Evolutionary conservation across 2,329 filamentous ascomycete species (phyloP).

Genomic region (Exophiala spinifera): DNA sequence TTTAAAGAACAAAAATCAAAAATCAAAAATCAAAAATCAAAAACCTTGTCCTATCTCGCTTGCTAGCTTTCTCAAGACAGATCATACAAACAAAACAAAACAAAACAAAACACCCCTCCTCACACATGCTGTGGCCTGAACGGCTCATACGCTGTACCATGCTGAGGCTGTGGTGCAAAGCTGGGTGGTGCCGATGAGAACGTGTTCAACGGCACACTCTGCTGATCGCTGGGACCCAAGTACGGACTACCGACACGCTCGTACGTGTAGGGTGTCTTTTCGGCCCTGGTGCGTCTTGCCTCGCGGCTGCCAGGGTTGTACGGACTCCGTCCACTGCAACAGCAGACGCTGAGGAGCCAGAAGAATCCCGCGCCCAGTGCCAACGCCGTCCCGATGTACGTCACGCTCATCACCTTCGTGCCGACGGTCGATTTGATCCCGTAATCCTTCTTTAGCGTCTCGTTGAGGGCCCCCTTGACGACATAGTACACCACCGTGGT

Average conservation of each 20-base stretch:
- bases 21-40: too few species aligned
- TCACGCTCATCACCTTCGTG: slow-evolving; percentile 64
- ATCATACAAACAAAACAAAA: too few species aligned
- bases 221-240: slow-evolving; percentile 26
- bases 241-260: slow-evolving; percentile 48
- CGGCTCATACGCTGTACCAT: slow-evolving; percentile 23
- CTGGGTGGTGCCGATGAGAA: slow-evolving; percentile 4
- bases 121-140: slow-evolving; percentile 22
- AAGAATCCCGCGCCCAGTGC: slow-evolving; percentile 74
- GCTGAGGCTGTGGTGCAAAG: slow-evolving; percentile 9
- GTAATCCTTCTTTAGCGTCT: slow-evolving; percentile 63
- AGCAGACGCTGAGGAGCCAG: slow-evolving; percentile 91
- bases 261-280: slow-evolving; percentile 62
- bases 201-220: slow-evolving; percentile 26
- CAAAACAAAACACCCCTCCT: background rate
- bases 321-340: slow-evolving; percentile 68
- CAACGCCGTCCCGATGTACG: slow-evolving; percentile 79
- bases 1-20: too few species aligned
- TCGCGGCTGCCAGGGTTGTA: slow-evolving; percentile 33
- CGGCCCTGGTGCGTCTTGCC: slow-evolving; percentile 42
- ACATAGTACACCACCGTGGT: slow-evolving; percentile 71
- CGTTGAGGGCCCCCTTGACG: slow-evolving; percentile 66
- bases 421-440: slow-evolving; percentile 67
- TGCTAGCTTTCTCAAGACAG: too few species aligned
- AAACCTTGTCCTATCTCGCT: too few species aligned